phyloP scores from a whole-genome alignment of 495 filamentous ascomycete genomes.

The Aspergillus taichungensis region DNA sequence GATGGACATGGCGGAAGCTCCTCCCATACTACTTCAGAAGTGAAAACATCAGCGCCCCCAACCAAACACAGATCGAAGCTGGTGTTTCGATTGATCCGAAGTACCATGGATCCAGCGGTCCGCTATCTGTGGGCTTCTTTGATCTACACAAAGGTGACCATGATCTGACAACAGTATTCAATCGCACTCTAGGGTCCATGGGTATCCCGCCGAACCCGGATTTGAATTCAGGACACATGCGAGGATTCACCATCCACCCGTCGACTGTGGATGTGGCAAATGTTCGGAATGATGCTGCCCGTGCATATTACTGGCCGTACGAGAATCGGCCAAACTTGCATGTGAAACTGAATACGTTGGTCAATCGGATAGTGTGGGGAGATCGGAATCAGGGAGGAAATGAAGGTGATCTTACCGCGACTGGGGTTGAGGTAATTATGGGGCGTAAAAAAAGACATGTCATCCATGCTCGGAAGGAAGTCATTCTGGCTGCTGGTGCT shows the following conservation, averaged over 20 bases:
- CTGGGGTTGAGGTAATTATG: constrained; percentile 8
- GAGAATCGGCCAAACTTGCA: constrained; percentile 9
- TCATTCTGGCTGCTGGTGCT: constrained; percentile 52
- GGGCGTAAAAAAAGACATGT: constrained; percentile 15
- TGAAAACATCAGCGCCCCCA: constrained; percentile 25
- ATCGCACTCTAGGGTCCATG: constrained; percentile 9
- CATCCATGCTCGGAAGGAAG: constrained; percentile 44
- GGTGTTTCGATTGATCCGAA: constrained; percentile 29
- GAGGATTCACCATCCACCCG: constrained; percentile 26
- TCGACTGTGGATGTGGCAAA: constrained; percentile 23
- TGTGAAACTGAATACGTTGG: constrained; percentile 17
- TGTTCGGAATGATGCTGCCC: constrained; percentile 38
- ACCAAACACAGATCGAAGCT: constrained; percentile 15
- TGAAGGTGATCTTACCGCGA: constrained; percentile 1
- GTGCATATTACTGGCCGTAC: constrained; percentile 28
- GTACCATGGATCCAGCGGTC: constrained; percentile 34
- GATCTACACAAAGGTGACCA: constrained; percentile 6
- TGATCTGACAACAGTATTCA: constrained; percentile 14
- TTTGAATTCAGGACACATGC: constrained; percentile 22
- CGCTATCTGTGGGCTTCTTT: constrained; percentile 34
- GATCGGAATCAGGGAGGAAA: not conserved
- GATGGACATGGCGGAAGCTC: constrained; percentile 54
- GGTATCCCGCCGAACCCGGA: constrained; percentile 20
- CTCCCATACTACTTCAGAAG: constrained; percentile 47
- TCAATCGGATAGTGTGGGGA: constrained; percentile 24